Conservation (phyloP, 108 stramenopile species). For the Schizochytrium sp. region DNA sequence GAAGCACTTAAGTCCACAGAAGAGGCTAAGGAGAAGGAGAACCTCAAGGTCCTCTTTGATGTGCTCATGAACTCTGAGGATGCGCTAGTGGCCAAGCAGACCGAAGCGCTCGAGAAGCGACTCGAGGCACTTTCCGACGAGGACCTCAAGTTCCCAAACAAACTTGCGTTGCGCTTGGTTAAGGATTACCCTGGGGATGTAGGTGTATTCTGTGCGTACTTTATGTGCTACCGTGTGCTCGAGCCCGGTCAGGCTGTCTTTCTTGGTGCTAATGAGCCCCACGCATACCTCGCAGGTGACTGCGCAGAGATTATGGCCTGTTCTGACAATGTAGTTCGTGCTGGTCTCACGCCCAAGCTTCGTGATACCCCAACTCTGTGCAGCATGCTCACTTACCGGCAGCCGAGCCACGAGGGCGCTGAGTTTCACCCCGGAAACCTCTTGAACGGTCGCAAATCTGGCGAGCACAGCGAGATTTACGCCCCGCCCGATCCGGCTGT, state of each 20-base stretch:
- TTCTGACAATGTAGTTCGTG: conserved; percentile 97
- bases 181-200: conserved; percentile 90
- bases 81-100: conserved; percentile 71
- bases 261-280: conserved; percentile 88
- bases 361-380: conserved; percentile 95
- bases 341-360: conserved; percentile 97
- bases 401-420: conserved; percentile 59
- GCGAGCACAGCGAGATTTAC: conserved; percentile 55
- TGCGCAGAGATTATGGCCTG: conserved; percentile 98
- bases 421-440: conserved; percentile 60
- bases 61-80: conserved; percentile 74
- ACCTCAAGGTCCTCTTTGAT: conserved; percentile 62
- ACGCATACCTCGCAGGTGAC: conserved; percentile 94
- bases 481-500: conserved; percentile 53
- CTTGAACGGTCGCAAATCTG: background rate
- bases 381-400: conserved; percentile 89
- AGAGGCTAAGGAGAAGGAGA: background rate
- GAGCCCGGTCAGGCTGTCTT: conserved; percentile 88
- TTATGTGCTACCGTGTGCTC: conserved; percentile 85
- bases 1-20: background rate
- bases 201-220: conserved; percentile 88
- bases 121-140: conserved; percentile 68
- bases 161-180: conserved; percentile 75
- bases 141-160: background rate
- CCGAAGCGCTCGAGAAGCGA: conserved; percentile 78